Evolutionary conservation across 179 eudicot species (phyloP), one percentile per base, ranked within the genome.

Genomic region (Spergularia azorica): DNA sequence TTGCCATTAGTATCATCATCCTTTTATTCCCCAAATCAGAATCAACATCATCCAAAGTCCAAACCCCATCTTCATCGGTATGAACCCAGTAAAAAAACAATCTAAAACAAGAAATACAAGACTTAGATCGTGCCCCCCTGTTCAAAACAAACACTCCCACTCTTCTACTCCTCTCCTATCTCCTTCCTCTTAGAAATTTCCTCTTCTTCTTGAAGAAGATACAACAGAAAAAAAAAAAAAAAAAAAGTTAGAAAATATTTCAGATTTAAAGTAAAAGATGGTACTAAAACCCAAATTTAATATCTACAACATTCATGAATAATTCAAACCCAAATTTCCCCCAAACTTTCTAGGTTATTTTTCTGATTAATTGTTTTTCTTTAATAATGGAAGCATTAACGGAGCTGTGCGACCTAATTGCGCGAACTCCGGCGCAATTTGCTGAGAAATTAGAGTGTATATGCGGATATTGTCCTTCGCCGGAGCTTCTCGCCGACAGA

Each of bases 331-430:
- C 62, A 66, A 39, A 55, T n/a, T 65, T 74, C 38, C 71, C 51
- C 48, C 64, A 51, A 54, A 54, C 20, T 60, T 17, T 12, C 20
- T n/a, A 4, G 0, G 15, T 3, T 32, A 9, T 64, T 38, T 5
- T n/a, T n/a, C n/a, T n/a, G 43, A 41, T 41, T 5, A n/a, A n/a
- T n/a, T n/a, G n/a, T n/a, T n/a, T n/a, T n/a, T n/a, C n/a, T n/a
- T n/a, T n/a, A 18, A 6, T 21, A 62, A 95, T 95, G 98, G 97
- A 95, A 79, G 86, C 99, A 48, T 75, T 95, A 65, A 79, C 86
- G 14, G 94, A 96, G 92, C 93, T 96, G 2, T 96, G 96, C 79
- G 94, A 91, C 85, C 71, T 94, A 81, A 88, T 94, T 57, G 90
- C 94, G 1, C 79, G 86, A 18, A 88, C 91, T 68, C 96, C 98